phyloP scores from a whole-genome alignment of 2,329 filamentous ascomycete genomes.

The Epicoccum nigrum region DNA sequence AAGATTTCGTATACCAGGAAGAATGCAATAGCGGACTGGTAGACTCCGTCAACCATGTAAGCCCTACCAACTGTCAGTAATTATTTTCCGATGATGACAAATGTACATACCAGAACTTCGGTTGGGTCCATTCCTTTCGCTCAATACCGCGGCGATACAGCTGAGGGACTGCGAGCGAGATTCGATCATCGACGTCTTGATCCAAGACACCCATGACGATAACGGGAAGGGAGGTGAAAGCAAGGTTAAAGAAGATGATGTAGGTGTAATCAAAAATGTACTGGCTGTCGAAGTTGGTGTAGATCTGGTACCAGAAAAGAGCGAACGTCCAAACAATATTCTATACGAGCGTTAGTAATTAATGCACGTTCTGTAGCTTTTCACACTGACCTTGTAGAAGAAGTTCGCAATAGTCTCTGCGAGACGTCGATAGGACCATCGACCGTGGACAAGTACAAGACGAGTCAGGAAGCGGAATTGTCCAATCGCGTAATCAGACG shows the following conservation, averaged over 20 bases:
- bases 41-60: slow-evolving; percentile 94
- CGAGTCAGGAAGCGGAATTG: slow-evolving; percentile 86
- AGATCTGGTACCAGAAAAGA: slow-evolving; percentile 98
- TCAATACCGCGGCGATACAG: slow-evolving; percentile 96
- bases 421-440: slow-evolving; percentile 92
- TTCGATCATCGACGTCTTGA: slow-evolving; percentile 92
- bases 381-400: slow-evolving; percentile 84
- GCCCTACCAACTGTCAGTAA: slow-evolving; percentile 48
- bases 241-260: slow-evolving; percentile 93
- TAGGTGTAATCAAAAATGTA: slow-evolving; percentile 98
- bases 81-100: background rate
- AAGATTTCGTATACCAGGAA: slow-evolving; percentile 90
- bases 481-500: slow-evolving; percentile 86
- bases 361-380: no score
- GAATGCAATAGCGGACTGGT: slow-evolving; percentile 92
- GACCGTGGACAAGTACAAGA: slow-evolving; percentile 78
- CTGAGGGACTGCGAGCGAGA: slow-evolving; percentile 92
- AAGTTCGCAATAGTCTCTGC: slow-evolving; percentile 97
- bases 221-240: slow-evolving; percentile 93
- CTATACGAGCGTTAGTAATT: slow-evolving; percentile 51
- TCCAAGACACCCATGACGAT: slow-evolving; percentile 96
- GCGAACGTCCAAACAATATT: slow-evolving; percentile 97
- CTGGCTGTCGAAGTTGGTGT: slow-evolving; percentile 92
- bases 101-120: slow-evolving; percentile 85
- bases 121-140: slow-evolving; percentile 92